phyloP scores from a whole-genome alignment of 1,139 yeast species.

The Kazachstania sp. region DNA sequence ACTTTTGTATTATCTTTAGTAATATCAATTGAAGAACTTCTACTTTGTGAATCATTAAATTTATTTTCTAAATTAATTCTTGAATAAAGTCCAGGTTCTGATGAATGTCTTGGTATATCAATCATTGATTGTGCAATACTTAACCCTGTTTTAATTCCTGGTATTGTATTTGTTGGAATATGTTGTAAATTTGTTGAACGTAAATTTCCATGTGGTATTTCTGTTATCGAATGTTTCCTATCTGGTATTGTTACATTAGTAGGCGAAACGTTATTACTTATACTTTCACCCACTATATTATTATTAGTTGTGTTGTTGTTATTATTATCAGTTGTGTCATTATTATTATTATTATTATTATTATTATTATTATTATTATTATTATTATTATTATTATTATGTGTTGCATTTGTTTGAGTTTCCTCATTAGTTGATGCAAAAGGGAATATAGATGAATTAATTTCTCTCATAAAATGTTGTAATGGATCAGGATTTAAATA shows the following conservation, averaged over 20 bases:
- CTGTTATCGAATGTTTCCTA: background rate
- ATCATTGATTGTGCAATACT: background rate
- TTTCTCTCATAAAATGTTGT: conserved; percentile 21
- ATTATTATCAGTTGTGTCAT: too few relatives aligned
- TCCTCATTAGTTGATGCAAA: background rate
- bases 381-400: background rate
- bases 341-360: too few relatives aligned
- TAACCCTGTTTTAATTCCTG: background rate
- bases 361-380: background rate
- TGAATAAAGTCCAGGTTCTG: background rate
- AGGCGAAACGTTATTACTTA: background rate
- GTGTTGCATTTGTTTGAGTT: too few relatives aligned
- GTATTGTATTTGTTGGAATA: background rate
- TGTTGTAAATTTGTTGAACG: too few relatives aligned
- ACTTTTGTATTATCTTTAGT: conserved; percentile 1
- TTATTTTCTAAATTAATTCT: background rate
- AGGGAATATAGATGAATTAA: conserved; percentile 13
- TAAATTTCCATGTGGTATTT: background rate
- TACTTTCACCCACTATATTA: background rate
- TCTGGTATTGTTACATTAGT: background rate
- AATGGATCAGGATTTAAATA: conserved; percentile 21
- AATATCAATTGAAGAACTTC: background rate
- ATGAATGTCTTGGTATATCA: background rate
- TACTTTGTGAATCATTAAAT: background rate
- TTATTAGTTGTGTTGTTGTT: too few relatives aligned